A percentile compares a stretch with the other conserved stretches of the same genome.
These are phyloP conservation scores for Leonotis leonurus DNA, from an alignment of 257 asterid genomes.

Conservation along the genomic window DNA sequence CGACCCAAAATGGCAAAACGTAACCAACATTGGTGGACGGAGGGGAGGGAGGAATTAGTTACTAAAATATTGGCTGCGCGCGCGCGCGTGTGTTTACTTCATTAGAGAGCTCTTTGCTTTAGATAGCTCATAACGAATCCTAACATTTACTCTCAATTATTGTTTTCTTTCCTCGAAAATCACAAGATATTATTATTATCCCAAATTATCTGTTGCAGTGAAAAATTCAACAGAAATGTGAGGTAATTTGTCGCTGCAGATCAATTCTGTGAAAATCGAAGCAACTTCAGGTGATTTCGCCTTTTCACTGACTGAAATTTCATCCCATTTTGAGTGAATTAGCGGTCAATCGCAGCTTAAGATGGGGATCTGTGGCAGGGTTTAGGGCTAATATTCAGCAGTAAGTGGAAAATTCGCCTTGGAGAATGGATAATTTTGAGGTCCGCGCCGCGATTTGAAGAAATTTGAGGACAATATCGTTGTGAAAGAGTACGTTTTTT, in stretches of 20 bases:
- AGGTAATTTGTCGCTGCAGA: slow-evolving; percentile 25
- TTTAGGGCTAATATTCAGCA: background rate
- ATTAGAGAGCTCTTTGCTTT: slow-evolving; percentile 16
- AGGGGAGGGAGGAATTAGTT: no score
- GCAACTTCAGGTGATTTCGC: slow-evolving; percentile 18
- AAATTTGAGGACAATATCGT: slow-evolving; percentile 9
- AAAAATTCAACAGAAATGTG: slow-evolving; percentile 15
- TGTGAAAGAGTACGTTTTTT: slow-evolving; percentile 5
- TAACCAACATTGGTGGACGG: no score
- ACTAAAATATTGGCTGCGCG: slow-evolving; percentile 1
- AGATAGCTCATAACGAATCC: slow-evolving; percentile 32
- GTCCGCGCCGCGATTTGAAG: slow-evolving; percentile 25
- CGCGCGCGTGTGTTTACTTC: slow-evolving; percentile 18
- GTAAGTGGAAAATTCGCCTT: slow-evolving; percentile 9
- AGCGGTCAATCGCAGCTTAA: slow-evolving; percentile 14
- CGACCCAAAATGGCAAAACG: no score
- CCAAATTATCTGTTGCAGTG: slow-evolving; percentile 17
- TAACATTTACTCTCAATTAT: slow-evolving; percentile 19
- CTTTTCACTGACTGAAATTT: slow-evolving; percentile 4
- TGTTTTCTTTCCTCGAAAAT: background rate
- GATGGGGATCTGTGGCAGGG: slow-evolving; percentile 13
- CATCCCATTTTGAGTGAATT: background rate
- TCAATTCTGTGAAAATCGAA: slow-evolving; percentile 18
- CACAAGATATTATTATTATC: slow-evolving; percentile 13
- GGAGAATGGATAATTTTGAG: slow-evolving; percentile 20